Evolutionary conservation across 495 filamentous ascomycete genomes (phyloP), one percentile per base, ranked within the genome.

Genomic region (Penicillium desertorum): DNA sequence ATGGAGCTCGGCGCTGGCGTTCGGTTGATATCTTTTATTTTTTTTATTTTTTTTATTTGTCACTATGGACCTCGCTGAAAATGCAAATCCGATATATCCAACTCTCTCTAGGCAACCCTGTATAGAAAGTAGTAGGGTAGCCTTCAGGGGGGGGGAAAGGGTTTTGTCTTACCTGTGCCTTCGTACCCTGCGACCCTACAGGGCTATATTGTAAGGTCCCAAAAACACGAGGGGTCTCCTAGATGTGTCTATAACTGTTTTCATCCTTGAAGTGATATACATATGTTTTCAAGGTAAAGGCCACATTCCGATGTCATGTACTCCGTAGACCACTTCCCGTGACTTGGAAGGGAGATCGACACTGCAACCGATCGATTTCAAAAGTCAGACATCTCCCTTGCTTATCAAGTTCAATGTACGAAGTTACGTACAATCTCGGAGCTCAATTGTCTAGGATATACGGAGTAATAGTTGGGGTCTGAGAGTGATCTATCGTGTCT

Each of bases 281-380:
- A 9, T 34, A 27, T 51, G 20, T 48, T 44, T 44, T 5, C 23
- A 37, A 5, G 52, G 58, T 17, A 19, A 62, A 60, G 56, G 56
- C 50, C 56, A 61, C 54, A 52, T 58, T 67, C 56, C 51, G 36
- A 19, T 14, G 45, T 46, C 54, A 29, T 29, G 27, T 5, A 25
- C 5, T 5, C 5, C 5, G 23, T 29, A 29, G 45, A 23, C 17
- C 29, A 42, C 23, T 53, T 64, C 51, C 50, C 42, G 54, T 55
- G 49, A 17, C 11, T 34, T 32, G 36, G 7, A 29, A 34, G n/a
- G 39, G 51, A 45, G 64, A 67, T 67, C 62, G 65, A 61, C 62
- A 62, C 65, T 58, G 50, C 57, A 61, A 37, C 32, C 51, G 57
- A 66, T 32, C 22, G 7, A 45, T 43, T 49, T 52, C 22, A 23